Evolutionary conservation across 1,139 yeast genomes (phyloP), one percentile per base, ranked within the genome.

Genomic region (Kodamaea plutei): DNA sequence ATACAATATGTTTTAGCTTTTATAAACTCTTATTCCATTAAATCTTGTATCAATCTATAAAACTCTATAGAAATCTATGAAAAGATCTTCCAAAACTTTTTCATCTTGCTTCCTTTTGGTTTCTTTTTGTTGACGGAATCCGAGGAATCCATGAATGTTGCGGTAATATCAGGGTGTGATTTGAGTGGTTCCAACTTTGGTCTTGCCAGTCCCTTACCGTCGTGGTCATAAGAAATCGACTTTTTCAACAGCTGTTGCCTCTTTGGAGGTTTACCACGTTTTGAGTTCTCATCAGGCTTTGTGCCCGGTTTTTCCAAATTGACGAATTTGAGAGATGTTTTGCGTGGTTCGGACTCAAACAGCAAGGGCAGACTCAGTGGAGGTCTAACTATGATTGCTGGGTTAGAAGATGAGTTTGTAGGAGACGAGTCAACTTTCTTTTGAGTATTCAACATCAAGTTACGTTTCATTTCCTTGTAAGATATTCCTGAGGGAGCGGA

Each of bases 41-140:
- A n/a, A n/a, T n/a, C n/a, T n/a, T n/a, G n/a, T n/a, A n/a, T n/a
- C n/a, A n/a, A n/a, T n/a, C n/a, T n/a, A n/a, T n/a, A n/a, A n/a
- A n/a, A n/a, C n/a, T n/a, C n/a, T n/a, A n/a, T n/a, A n/a, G n/a
- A n/a, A n/a, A n/a, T n/a, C n/a, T 43, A 46, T 20, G 41, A 44
- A 37, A 64, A 65, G n/a, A 64, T 39, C 36, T 54, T 58, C 67
- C 69, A 64, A 43, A 67, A 63, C 48, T 50, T 53, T 44, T 53
- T 57, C 52, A 48, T 55, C 44, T 51, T 58, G 31, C 46, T 45
- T 36, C 42, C 43, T 34, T 48, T 48, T 37, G 42, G 47, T 36
- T 49, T 44, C 25, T 39, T 35, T 25, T 25, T 19, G 8, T 22
- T 29, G 25, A 27, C 20, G 4, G 28, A 28, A 15, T 37, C 33